phyloP scores from a whole-genome alignment of 2,329 filamentous ascomycete genomes.

The Fusarium nodosum region DNA sequence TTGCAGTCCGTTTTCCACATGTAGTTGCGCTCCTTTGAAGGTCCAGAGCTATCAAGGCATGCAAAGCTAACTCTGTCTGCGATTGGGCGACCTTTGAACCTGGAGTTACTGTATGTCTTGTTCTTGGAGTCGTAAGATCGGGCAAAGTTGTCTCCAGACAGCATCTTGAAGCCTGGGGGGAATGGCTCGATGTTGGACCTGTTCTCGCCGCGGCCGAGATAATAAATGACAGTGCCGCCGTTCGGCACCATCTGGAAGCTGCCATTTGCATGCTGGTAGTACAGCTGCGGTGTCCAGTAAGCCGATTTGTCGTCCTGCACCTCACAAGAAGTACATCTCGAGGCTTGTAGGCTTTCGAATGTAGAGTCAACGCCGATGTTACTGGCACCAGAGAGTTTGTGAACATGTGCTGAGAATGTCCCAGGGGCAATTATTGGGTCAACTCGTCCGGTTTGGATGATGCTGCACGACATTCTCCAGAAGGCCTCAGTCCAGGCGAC shows the following conservation, averaged over 20 bases:
- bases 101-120: conserved; percentile 38
- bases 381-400: conserved; percentile 45
- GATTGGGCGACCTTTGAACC: conserved; percentile 28
- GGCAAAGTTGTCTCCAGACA: conserved; percentile 37
- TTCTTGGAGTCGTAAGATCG: conserved; percentile 37
- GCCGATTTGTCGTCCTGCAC: conserved; percentile 46
- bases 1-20: conserved; percentile 43
- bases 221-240: conserved; percentile 43
- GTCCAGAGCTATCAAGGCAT: conserved; percentile 43
- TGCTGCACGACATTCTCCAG: conserved; percentile 46
- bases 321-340: conserved; percentile 45
- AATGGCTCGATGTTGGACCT: conserved; percentile 44
- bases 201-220: conserved; percentile 45
- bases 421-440: conserved; percentile 44
- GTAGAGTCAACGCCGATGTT: conserved; percentile 36
- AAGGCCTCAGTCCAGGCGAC: conserved; percentile 33
- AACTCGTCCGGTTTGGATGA: conserved; percentile 44
- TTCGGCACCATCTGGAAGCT: conserved; percentile 46
- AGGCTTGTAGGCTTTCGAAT: conserved; percentile 38
- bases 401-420: conserved; percentile 39
- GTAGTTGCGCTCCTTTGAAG: conserved; percentile 38
- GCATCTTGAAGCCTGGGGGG: conserved; percentile 44
- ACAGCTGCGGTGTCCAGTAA: conserved; percentile 47
- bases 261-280: conserved; percentile 41
- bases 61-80: conserved; percentile 47